Evolutionary conservation across 2,329 filamentous ascomycete genomes (phyloP).

Genomic region (Hymenotorrendiella dingleyae): DNA sequence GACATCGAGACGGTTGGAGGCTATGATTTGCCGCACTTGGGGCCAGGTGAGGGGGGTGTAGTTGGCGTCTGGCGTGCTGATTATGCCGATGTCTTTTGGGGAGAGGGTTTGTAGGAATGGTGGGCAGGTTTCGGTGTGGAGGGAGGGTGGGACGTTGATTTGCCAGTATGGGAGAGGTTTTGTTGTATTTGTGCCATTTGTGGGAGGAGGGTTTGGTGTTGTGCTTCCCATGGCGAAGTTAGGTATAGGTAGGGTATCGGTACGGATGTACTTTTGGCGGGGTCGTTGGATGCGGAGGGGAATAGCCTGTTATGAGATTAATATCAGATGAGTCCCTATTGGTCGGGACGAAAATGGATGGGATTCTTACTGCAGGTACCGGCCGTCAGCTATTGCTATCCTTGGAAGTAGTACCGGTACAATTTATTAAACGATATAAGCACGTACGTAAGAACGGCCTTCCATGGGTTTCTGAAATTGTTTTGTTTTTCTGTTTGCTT

Average conservation of each 20-base stretch:
- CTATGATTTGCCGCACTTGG: conserved; percentile 55
- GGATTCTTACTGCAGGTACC: too few relatives aligned
- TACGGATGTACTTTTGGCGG: neutral
- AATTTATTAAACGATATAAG: too few relatives aligned
- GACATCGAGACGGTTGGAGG: conserved; percentile 61
- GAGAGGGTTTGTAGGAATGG: conserved; percentile 58
- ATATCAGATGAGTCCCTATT: too few relatives aligned
- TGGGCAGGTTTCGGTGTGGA: conserved; percentile 64
- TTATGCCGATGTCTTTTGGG: conserved; percentile 63
- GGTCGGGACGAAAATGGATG: too few relatives aligned
- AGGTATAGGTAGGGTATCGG: neutral
- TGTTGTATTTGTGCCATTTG: neutral
- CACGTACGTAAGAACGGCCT: too few relatives aligned
- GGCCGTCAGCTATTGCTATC: too few relatives aligned
- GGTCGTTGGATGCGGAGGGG: neutral
- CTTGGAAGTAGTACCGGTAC: too few relatives aligned
- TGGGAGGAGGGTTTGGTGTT: neutral
- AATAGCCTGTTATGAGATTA: neutral
- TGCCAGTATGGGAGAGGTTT: conserved; percentile 65
- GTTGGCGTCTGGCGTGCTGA: conserved; percentile 62
- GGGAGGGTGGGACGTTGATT: conserved; percentile 61
- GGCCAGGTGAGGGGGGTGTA: conserved; percentile 64
- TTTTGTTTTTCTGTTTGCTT: too few relatives aligned
- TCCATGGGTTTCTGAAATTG: too few relatives aligned
- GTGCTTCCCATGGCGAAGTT: conserved; percentile 22